Base-by-base conservation (phyloP, 164 flowering plant species). In the Vitis rotundifolia region DNA sequence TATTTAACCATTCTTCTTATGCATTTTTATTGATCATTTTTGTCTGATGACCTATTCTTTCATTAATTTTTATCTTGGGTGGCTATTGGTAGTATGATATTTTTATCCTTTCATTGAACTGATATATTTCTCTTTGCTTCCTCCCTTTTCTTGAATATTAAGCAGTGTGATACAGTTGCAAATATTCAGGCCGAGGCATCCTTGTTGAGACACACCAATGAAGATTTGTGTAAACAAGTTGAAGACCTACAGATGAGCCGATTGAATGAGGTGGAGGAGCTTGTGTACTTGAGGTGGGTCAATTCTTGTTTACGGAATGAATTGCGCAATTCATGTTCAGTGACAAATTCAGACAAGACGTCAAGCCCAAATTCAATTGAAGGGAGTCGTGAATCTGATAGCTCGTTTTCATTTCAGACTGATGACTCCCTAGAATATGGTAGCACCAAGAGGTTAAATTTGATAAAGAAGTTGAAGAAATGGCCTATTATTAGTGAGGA, bases 181-280 rank as follows among this genome's bases (percentile, higher is more conserved):
- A 87, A 89, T 70, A 86, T 89, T 48, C 85, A 88, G 81, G 95
- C 95, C 1, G 98, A 93, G 81, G 95, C 92, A 59, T 83, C 91
- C 47, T 13, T 78, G 67, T 75, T 91, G 54, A 85, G 87, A 68
- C 86, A 77, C 68, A 85, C 90, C 56, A 91, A 93, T 78, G 92
- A 91, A 77, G 83, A 88, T 74, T 71, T 92, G 67, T 68, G 89
- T 76, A 92, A 90, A 64, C 97, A 92, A 87, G 95, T 92, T 55
- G 97, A 92, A 73, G 92, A 90, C 49, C 76, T 90, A 47, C 95
- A 92, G 78, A 84, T 88, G 86, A 90, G 80, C 70, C 70, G 95
- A 14, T 75, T 92, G 61, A 92, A 87, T 69, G 97, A 92, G 81
- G 95, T 92, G 59, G 97, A 92, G 73, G 97, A 92, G 77, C 94